These are phyloP conservation scores for Narthecium ossifragum DNA, from an alignment of 106 monocot species.

Conservation along the genomic window DNA sequence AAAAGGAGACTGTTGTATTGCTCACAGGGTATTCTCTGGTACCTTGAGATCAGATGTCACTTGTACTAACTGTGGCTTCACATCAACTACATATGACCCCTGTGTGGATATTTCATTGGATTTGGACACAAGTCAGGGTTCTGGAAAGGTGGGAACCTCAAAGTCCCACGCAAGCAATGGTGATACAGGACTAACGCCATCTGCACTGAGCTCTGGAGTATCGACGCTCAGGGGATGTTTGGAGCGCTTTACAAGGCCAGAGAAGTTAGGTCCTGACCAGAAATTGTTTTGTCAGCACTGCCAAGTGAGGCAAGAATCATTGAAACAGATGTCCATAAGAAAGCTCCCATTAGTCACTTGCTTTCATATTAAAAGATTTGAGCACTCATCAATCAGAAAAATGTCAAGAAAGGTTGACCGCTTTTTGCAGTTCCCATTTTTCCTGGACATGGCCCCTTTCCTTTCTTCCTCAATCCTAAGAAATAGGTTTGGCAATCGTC, in stretches of 20 bases:
- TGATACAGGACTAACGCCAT: constrained; percentile 14
- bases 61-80: constrained; percentile 84
- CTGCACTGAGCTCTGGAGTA: constrained; percentile 15
- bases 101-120: constrained; percentile 90
- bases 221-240: constrained; percentile 75
- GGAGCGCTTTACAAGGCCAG: constrained; percentile 81
- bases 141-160: constrained; percentile 9
- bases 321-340: constrained; percentile 94
- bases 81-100: constrained; percentile 92
- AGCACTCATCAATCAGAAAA: constrained; percentile 66
- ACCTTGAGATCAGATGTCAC: constrained; percentile 92
- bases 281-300: constrained; percentile 84
- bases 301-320: constrained; percentile 78
- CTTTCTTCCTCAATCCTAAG: constrained; percentile 78
- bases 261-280: constrained; percentile 78
- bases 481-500: constrained; percentile 70
- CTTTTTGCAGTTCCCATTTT: constrained; percentile 86
- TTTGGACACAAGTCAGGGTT: constrained; percentile 35
- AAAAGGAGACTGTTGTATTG: constrained; percentile 86
- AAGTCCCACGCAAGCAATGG: constrained; percentile 32
- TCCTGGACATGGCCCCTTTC: constrained; percentile 72
- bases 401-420: constrained; percentile 76
- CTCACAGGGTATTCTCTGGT: constrained; percentile 86
- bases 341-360: constrained; percentile 78
- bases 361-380: constrained; percentile 94